These are phyloP conservation scores for Claviceps digitariae DNA, from an alignment of 2,329 filamentous ascomycete species.

Conservation along the genomic window DNA sequence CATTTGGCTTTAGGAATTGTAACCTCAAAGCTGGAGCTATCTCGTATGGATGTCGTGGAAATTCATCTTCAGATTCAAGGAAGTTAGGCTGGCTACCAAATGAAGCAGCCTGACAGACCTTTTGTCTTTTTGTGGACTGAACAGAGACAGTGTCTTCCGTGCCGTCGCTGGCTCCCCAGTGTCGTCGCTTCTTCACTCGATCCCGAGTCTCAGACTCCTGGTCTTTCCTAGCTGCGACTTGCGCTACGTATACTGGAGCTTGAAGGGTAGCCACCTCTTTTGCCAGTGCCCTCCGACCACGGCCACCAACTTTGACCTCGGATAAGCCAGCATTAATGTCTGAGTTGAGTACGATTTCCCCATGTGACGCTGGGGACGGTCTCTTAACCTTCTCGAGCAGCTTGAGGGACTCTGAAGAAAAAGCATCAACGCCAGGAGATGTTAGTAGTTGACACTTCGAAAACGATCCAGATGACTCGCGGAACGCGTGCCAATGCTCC, in stretches of 20 bases:
- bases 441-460: conserved; percentile 31
- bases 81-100: background rate
- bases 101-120: background rate
- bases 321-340: background rate
- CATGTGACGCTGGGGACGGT: conserved; percentile 14
- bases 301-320: conserved; percentile 15
- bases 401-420: conserved; percentile 25
- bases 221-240: conserved; percentile 20
- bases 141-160: background rate
- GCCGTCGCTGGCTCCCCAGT: conserved; percentile 1
- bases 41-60: background rate
- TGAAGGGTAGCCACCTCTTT: conserved; percentile 34
- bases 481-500: conserved; percentile 32
- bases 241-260: conserved; percentile 36
- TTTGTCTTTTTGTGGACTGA: background rate
- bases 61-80: background rate
- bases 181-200: conserved; percentile 7
- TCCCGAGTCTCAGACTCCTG: conserved; percentile 11
- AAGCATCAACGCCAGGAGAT: conserved; percentile 26
- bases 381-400: conserved; percentile 35
- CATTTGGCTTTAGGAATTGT: conserved; percentile 5
- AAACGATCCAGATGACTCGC: conserved; percentile 26
- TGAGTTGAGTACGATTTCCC: background rate
- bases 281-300: conserved; percentile 20
- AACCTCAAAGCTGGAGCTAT: background rate